Base-by-base conservation (phyloP, 129 eudicot genomes). In the Centella asiatica region DNA sequence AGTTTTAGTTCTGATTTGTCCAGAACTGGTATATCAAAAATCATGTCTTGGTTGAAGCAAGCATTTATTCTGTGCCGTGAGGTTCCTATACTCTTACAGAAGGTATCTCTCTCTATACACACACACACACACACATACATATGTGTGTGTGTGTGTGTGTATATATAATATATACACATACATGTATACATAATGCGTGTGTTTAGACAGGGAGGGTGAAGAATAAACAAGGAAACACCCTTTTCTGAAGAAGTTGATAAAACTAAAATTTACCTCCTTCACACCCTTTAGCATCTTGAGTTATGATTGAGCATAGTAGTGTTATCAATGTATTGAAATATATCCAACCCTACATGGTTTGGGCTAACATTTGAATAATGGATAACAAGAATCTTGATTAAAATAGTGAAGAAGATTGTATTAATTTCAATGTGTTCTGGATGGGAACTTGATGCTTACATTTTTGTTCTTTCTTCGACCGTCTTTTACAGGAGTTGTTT, bases 1-100 rank as follows among this genome's bases (percentile, higher is more conserved):
- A 80, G 97, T 70, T 53, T 68, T 13, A 18, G 24, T 65, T 73
- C 74, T 72, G 83, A 79, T 62, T 48, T 78, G 22, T 65, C 77
- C 7, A 7, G 59, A 67, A 69, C 84, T 61, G 79, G 75, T 62
- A 69, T 74, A 64, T 45, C 75, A 54, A 52, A 51, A 71, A 50
- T 84, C 34, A 44, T 87, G 65, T 77, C 77, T 54, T 84, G 80
- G 69, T 70, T 92, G 71, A 87, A 60, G 79, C 62, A 68, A 36
- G 78, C 95, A 31, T 92, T 92, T 66, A 67, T 80, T 42, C 73
- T 80, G 17, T 75, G 84, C 59, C 83, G 86, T 44, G 99, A 92
- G 68, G 80, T 87, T 53, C 99, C 99, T 6, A 27, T 77, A 64
- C 88, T 92, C 39, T 67, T 78, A 65, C 84, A 78, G 58, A 92